Percentiles rank a stretch among this genome's conserved stretches.
phyloP scores from a whole-genome alignment of 352 stramenopile genomes.

The Phytophthora macrochlamydospora region DNA sequence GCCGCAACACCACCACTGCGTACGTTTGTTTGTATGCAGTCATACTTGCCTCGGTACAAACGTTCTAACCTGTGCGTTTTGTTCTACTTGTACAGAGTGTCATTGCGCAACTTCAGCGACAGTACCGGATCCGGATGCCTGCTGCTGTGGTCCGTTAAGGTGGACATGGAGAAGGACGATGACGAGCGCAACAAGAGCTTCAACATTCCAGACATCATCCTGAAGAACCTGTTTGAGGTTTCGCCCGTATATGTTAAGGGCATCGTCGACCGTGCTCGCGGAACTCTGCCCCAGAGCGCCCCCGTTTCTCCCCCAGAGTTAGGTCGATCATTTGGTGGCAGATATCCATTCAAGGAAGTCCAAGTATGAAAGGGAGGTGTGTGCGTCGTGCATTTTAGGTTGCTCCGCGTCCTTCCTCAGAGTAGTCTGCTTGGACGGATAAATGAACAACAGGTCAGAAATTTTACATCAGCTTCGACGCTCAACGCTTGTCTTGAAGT shows the following conservation, averaged over 20 bases:
- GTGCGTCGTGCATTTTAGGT: constrained; percentile 32
- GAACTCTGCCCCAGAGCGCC: constrained; percentile 43
- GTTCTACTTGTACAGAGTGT: constrained; percentile 49
- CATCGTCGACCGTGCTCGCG: constrained; percentile 74
- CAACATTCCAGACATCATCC: constrained; percentile 87
- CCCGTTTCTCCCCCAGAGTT: neutral
- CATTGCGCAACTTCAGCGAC: constrained; percentile 82
- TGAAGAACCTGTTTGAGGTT: constrained; percentile 91
- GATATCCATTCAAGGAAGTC: constrained; percentile 19
- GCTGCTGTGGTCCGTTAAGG: constrained; percentile 85
- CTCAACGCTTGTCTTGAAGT: neutral
- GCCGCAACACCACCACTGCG: constrained; percentile 78
- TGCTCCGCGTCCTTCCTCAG: constrained; percentile 24
- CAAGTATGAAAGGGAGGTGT: constrained; percentile 17
- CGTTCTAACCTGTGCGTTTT: neutral
- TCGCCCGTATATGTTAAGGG: constrained; percentile 86
- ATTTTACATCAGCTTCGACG: constrained; percentile 9
- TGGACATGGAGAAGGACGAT: constrained; percentile 75
- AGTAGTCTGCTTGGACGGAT: constrained; percentile 10
- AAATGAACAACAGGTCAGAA: constrained; percentile 17
- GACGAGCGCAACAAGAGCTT: constrained; percentile 75
- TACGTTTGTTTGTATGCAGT: constrained; percentile 38
- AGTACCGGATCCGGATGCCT: constrained; percentile 68
- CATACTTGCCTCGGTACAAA: no score
- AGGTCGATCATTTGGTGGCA: neutral